Evolutionary conservation across 805 yeast genomes (phyloP).

Genomic region (Scheffersomyces lignosus): DNA sequence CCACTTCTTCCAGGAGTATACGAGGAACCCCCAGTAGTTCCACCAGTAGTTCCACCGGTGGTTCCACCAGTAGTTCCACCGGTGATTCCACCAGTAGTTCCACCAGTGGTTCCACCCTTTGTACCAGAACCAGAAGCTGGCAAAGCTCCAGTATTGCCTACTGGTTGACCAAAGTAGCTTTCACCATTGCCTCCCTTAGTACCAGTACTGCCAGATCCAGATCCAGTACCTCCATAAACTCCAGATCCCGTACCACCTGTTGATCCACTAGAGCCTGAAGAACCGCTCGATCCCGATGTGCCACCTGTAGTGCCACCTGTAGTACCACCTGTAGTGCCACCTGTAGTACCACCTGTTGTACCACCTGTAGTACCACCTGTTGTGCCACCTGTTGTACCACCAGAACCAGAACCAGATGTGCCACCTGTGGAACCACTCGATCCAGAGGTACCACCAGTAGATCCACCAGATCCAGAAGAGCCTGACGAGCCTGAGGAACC

Average conservation of each 20-base stretch:
- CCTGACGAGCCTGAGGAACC: background rate
- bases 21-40: no score
- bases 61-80: no score
- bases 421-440: background rate
- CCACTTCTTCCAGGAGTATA: no score
- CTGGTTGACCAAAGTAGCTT: background rate
- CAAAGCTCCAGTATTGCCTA: no score
- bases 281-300: background rate
- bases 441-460: constrained; percentile 5
- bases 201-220: constrained; percentile 1
- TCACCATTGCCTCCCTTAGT: background rate
- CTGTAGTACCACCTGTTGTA: background rate
- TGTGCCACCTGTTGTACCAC: background rate
- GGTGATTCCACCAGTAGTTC: no score
- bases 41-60: no score
- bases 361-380: background rate
- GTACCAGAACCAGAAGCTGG: no score
- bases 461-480: constrained; percentile 11
- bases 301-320: constrained; percentile 1
- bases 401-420: background rate
- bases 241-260: background rate
- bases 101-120: no score
- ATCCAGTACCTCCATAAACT: background rate
- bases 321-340: background rate
- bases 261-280: background rate